These are phyloP conservation scores for Xylariaceae sp. DNA, from an alignment of 2,329 filamentous ascomycete species.

Conservation along the genomic window DNA sequence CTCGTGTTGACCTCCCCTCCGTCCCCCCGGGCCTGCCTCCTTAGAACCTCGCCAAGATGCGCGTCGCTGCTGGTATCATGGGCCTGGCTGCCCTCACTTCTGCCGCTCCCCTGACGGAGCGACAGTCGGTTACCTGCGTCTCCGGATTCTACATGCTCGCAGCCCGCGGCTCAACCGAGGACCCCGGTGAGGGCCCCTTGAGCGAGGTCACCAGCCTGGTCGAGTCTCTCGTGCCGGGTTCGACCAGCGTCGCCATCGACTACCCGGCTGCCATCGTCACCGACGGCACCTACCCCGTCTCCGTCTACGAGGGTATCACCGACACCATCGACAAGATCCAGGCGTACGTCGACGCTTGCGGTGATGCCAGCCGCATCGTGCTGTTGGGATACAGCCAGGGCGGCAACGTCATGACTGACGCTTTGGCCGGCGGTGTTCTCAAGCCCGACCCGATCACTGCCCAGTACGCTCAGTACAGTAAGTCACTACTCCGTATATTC, in stretches of 20 bases:
- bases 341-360: constrained; percentile 15
- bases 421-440: constrained; percentile 14
- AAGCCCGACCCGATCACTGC: constrained; percentile 13
- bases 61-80: not conserved
- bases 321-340: constrained; percentile 10
- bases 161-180: constrained; percentile 16
- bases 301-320: constrained; percentile 13
- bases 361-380: constrained; percentile 12
- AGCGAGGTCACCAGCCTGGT: constrained; percentile 9
- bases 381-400: constrained; percentile 18
- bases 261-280: constrained; percentile 16
- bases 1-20: not conserved
- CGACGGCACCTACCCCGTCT: constrained; percentile 13
- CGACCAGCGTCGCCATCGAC: constrained; percentile 15
- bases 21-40: not conserved
- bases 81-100: constrained; percentile 11
- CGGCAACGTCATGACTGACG: constrained; percentile 19
- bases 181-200: constrained; percentile 13
- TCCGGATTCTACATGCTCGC: constrained; percentile 19
- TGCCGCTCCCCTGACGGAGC: constrained; percentile 4
- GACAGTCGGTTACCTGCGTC: constrained; percentile 13
- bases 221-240: constrained; percentile 9
- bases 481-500: not conserved
- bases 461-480: constrained; percentile 11
- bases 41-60: not conserved